Base-by-base conservation (phyloP, 805 yeast species). In the Candida verbasci region DNA sequence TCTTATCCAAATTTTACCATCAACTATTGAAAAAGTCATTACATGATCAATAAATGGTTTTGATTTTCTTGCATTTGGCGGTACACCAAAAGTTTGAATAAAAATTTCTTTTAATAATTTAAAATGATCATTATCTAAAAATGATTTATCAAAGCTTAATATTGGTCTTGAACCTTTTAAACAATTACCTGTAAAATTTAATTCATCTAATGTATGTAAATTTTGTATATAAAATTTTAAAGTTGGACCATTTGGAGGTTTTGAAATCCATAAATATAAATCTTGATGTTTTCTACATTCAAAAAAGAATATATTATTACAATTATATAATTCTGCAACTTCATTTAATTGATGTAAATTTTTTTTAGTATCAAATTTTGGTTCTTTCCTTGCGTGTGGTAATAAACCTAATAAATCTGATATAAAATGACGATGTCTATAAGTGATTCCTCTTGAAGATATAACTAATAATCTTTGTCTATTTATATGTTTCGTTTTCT, bases 201-300 rank as follows among this genome's bases (percentile, higher is more conserved):
- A 71, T 63, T 93, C 98, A 55, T 89, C 96, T 71, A 88, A 78
- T 23, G 97, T 93, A 62, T 93, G 97, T 65, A 93, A 72, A 63
- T 93, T 93, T 65, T 91, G 96, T 41, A 93, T 75, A 57, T 83
- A 93, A 61, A 93, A 91, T 63, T 93, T 93, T 52, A 86, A 68
- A 17, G 97, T 91, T 41, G 98, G 98, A 1, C 98, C 98, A 58
- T 93, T 91, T 29, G 98, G 98, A 20, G 97, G 93, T 63, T 93
- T 91, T 23, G 96, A 78, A 45, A 93, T 60, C 96, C 97, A 93
- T 60, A 93, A 62, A 60, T 93, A 93, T 53, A 93, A 76, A 65
- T 93, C 98, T 61, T 80, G 85, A 64, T 91, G 97, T 63, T 93
- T 93, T 68, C 97, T 82, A 38, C 95, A 86, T 64, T 93, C 98